These are phyloP conservation scores for Russula vinacea DNA, from an alignment of 768 basidiomycete genomes.

Conservation along the genomic window DNA sequence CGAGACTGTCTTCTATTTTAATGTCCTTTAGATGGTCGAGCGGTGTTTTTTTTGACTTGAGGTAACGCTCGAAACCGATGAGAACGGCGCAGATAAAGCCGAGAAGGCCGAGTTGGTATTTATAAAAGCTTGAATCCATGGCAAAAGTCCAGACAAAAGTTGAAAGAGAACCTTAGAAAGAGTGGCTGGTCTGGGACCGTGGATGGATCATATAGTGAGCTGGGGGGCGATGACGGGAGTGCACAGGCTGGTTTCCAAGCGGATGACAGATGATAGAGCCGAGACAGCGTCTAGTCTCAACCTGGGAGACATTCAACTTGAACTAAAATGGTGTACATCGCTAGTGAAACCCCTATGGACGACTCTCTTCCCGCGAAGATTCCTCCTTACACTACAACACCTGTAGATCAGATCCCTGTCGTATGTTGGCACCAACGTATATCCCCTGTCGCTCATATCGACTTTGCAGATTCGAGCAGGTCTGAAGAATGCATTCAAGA, in stretches of 20 bases:
- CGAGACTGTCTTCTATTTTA: constrained; percentile 16
- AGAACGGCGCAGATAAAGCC: constrained; percentile 27
- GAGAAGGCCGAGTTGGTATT: constrained; percentile 34
- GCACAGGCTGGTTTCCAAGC: not conserved
- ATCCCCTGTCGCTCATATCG: not conserved
- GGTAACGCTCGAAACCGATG: constrained; percentile 31
- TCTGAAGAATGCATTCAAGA: constrained; percentile 55
- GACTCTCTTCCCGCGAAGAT: not conserved
- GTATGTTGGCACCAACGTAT: constrained; percentile 16
- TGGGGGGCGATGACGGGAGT: not conserved
- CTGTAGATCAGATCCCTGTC: constrained; percentile 33
- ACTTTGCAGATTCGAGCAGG: constrained; percentile 50
- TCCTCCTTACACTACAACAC: constrained; percentile 22
- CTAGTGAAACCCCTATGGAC: no score
- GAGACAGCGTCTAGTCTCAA: not conserved
- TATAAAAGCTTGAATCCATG: constrained; percentile 32
- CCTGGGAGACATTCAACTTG: not conserved
- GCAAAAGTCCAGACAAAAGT: not conserved
- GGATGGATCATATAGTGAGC: constrained; percentile 1
- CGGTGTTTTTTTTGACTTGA: constrained; percentile 25
- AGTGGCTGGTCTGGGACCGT: not conserved
- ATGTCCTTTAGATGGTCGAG: constrained; percentile 4
- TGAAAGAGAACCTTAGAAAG: constrained; percentile 5
- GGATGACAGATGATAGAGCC: not conserved
- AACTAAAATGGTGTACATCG: no score